Base-by-base conservation (phyloP, 768 basidiomycete genomes). In the Phanerochaete sordida region DNA sequence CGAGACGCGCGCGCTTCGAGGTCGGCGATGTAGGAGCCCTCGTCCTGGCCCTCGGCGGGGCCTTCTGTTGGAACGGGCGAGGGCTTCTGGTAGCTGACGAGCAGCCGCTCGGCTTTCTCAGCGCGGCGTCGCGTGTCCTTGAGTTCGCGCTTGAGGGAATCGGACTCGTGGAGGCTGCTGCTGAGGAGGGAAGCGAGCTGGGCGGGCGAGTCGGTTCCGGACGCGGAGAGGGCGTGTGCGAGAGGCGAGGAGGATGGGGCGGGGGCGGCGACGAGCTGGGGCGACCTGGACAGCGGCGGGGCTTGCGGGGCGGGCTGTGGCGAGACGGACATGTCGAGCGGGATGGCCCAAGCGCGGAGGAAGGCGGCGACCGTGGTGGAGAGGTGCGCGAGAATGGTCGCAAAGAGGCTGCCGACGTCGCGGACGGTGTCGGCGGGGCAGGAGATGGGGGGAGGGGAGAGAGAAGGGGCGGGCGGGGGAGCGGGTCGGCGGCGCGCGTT, bases 181-280 rank as follows among this genome's bases (percentile, higher is more conserved):
- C 81, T 68, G 67, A 89, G 83, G 50, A 88, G 78, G 7, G 75
- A 64, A 15, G 86, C 85, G 66, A 88, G 83, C 59, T 82, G 79
- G 1, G 84, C 73, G 64, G 83, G 76, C 19, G 79, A 77, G 27
- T 72, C 69, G 31, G n/a, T n/a, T 19, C 62, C 58, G 47, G 55
- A 35, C 59, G 49, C 52, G 56, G 52, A 56, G 56, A 53, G 39
- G 16, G 65, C 60, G 46, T 63, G 57, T 21, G 30, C 31, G 11
- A 61, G 49, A 53, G 60, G 60, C 50, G 62, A 50, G 57, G 57
- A 58, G 37, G 33, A 30, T 21, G 61, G 37, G 28, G 31, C 50
- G 59, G 31, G 31, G 1, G 56, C 31, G 19, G 59, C 43, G n/a
- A 59, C 11, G 27, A 57, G 28, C 39, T 59, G 61, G 27, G 64